Percentiles rank a stretch among this genome's conserved stretches.
These are phyloP conservation scores for Cyathus striatus DNA, from an alignment of 768 basidiomycete genomes.

Conservation along the genomic window DNA sequence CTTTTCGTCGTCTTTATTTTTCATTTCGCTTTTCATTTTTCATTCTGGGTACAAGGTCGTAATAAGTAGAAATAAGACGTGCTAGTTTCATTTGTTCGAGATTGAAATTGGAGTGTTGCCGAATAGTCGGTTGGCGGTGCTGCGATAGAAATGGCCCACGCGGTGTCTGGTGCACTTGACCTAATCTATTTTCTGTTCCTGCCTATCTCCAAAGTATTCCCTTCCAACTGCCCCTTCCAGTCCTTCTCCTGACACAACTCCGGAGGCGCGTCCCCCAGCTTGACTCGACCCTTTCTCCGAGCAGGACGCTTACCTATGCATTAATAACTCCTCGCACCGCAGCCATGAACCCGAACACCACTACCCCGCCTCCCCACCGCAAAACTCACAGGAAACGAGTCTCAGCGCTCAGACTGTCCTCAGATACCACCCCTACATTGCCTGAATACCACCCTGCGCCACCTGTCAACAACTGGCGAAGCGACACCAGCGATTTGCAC, in stretches of 20 bases:
- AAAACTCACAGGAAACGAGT: conserved; percentile 48
- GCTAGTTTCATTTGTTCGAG: neutral
- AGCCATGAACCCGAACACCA: too few species aligned
- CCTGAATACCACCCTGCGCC: conserved; percentile 50
- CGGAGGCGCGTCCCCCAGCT: neutral
- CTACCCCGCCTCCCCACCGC: conserved; percentile 5
- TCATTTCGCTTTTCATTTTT: too few species aligned
- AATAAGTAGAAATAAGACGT: too few species aligned
- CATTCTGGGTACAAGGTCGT: too few species aligned
- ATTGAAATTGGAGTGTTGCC: too few species aligned
- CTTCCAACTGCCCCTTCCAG: neutral
- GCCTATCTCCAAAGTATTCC: neutral
- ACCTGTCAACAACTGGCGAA: conserved; percentile 7
- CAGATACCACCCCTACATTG: conserved; percentile 60
- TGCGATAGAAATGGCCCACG: conserved; percentile 1
- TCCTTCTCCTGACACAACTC: neutral
- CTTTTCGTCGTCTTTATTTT: too few species aligned
- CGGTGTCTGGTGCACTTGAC: conserved; percentile 16
- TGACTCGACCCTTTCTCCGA: too few species aligned
- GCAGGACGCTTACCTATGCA: too few species aligned
- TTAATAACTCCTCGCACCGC: too few species aligned
- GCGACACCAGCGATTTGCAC: conserved; percentile 22
- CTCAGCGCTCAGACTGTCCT: conserved; percentile 54
- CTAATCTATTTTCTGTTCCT: conserved; percentile 4
- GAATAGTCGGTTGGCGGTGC: too few species aligned